These are phyloP conservation scores for Pythium utonaiense DNA, from an alignment of 352 stramenopile genomes.

Conservation along the genomic window DNA sequence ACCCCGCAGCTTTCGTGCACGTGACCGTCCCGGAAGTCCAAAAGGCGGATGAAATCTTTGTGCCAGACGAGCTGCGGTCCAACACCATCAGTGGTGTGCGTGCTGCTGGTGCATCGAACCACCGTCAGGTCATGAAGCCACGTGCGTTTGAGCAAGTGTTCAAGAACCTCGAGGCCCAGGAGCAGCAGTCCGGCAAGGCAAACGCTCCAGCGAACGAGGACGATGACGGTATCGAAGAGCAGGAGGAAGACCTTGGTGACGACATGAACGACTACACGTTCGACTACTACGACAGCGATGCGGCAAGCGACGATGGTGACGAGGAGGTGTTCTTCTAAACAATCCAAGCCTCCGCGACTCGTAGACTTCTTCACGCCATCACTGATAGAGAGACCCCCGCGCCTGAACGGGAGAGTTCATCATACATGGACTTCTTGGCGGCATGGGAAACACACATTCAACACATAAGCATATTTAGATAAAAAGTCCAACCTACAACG, in stretches of 20 bases:
- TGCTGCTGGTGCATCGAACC: constrained; percentile 16
- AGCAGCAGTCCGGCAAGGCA: constrained; percentile 49
- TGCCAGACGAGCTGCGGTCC: constrained; percentile 55
- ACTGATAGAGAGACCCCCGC: background rate
- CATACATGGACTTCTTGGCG: too few relatives aligned
- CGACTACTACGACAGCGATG: constrained; percentile 78
- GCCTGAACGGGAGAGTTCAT: too few relatives aligned
- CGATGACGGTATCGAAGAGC: constrained; percentile 56
- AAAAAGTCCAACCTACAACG: constrained; percentile 4
- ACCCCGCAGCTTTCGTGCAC: constrained; percentile 53
- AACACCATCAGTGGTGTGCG: constrained; percentile 52
- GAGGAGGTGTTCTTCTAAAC: constrained; percentile 75
- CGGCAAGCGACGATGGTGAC: constrained; percentile 58
- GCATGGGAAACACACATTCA: background rate
- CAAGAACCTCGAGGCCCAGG: constrained; percentile 64
- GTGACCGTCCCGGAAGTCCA: constrained; percentile 54
- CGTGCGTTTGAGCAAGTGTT: constrained; percentile 67
- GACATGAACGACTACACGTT: constrained; percentile 84
- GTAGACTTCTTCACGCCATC: background rate
- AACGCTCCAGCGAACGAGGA: constrained; percentile 47
- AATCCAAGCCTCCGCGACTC: background rate
- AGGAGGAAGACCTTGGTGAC: constrained; percentile 62
- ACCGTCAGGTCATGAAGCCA: constrained; percentile 55
- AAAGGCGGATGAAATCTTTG: constrained; percentile 56
- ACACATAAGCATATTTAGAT: constrained; percentile 25